Percentiles rank a stretch among this genome's conserved stretches.
Evolutionary conservation across 345 rosid genomes (phyloP).

Genomic region (Gossypium arboreum): DNA sequence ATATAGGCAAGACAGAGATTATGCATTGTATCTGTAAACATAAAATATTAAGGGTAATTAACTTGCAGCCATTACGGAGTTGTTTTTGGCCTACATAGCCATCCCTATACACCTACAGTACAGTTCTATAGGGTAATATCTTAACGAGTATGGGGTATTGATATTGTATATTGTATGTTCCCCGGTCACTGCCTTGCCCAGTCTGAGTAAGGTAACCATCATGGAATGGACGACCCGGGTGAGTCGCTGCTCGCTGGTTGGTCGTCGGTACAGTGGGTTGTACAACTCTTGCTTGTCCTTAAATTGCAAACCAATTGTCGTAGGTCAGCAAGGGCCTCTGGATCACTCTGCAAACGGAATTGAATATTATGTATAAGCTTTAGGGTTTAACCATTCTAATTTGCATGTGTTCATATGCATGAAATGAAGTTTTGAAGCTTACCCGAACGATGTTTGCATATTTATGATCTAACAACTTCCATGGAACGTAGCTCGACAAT

Average conservation of each 20-base stretch:
- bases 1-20: too few species aligned
- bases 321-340: not conserved
- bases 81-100: not conserved
- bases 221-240: not conserved
- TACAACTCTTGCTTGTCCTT: not conserved
- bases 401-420: not conserved
- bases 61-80: not conserved
- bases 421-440: constrained; percentile 9
- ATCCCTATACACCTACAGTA: not conserved
- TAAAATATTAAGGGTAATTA: not conserved
- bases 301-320: constrained; percentile 21
- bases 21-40: not conserved
- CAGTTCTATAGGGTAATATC: not conserved
- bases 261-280: not conserved
- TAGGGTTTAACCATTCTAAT: too few species aligned
- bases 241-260: not conserved
- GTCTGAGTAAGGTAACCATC: not conserved
- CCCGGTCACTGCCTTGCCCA: not conserved
- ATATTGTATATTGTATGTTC: not conserved
- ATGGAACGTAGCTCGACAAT: constrained; percentile 21
- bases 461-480: constrained; percentile 14
- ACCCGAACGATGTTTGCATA: constrained; percentile 24
- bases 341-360: constrained; percentile 23
- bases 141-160: not conserved
- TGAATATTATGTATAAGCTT: not conserved